These are phyloP conservation scores for Annulohypoxylon moriforme DNA, from an alignment of 495 filamentous ascomycete species.

Conservation along the genomic window DNA sequence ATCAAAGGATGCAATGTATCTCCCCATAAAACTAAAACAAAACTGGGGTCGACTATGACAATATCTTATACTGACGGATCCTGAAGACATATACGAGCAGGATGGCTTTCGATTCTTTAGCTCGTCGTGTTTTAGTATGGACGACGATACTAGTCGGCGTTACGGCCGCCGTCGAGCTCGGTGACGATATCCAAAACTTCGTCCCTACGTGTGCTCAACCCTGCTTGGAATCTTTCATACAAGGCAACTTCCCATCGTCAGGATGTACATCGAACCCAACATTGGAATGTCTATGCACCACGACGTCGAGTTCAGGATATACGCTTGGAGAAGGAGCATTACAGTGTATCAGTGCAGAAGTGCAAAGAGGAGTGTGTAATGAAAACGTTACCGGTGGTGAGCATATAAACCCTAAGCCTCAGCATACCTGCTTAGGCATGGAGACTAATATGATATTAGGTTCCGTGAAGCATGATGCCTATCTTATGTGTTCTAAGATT, in stretches of 20 bases:
- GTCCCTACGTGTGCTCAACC: conserved; percentile 72
- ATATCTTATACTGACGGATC: conserved; percentile 39
- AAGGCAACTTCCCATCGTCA: conserved; percentile 64
- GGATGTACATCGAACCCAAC: conserved; percentile 62
- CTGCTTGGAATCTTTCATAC: conserved; percentile 72
- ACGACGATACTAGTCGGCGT: conserved; percentile 45
- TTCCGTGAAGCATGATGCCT: conserved; percentile 55
- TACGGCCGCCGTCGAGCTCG: conserved; percentile 50
- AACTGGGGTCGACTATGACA: conserved; percentile 34
- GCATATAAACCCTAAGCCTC: conserved; percentile 19
- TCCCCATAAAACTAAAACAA: conserved; percentile 32
- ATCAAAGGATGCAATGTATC: conserved; percentile 36
- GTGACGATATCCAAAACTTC: conserved; percentile 56
- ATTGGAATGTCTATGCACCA: conserved; percentile 71
- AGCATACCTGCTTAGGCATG: background rate
- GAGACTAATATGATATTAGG: conserved; percentile 47
- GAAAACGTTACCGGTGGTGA: conserved; percentile 52
- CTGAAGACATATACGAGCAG: conserved; percentile 56
- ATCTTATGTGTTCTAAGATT: conserved; percentile 68
- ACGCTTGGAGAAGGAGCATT: conserved; percentile 77
- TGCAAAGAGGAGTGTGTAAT: conserved; percentile 54
- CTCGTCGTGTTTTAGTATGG: conserved; percentile 51
- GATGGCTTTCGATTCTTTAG: conserved; percentile 57
- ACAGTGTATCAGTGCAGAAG: conserved; percentile 68
- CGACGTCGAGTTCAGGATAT: conserved; percentile 68